Evolutionary conservation across 139 green algal genomes (phyloP), one percentile per base, ranked within the genome.

Genomic region (Chlorella sp.): DNA sequence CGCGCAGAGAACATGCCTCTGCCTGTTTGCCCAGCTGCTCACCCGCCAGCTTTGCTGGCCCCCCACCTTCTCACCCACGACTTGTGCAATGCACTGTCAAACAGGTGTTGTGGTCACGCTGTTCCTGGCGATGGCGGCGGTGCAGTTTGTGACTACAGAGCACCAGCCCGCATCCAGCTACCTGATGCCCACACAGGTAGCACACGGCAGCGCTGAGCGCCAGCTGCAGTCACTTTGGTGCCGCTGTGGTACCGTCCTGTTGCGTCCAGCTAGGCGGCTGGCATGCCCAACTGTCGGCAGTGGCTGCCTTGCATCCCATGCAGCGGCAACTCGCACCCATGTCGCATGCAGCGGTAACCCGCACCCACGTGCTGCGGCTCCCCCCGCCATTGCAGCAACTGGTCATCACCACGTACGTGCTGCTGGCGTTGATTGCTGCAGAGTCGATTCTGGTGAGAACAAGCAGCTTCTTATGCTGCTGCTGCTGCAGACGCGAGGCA

Each of bases 121-220:
- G 28, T 78, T 78, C 44, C 72, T 78, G 5, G 72, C 70, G 24
- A 76, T 76, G 72, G 72, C 79, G 32, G 79, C 79, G 6, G 68
- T 84, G 7, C 79, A 76, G 79, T 84, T 84, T 84, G 79, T 84
- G 32, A 76, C 77, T 22, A 36, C 44, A 14, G 64, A 76, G 32
- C 51, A 76, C 79, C 79, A 84, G 79, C 79, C 79, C 20, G 64
- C 65, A 46, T 68, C 43, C 43, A 54, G n/a, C 40, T 84, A 84
- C 44, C 24, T 76, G 26, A 46, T 84, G n/a, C 79, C 79, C 44
- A 84, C 79, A 11, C 79, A 84, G 79, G 43, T 68, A 43, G 36
- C 51, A 34, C n/a, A n/a, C n/a, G n/a, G n/a, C n/a, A n/a, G n/a
- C n/a, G n/a, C n/a, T n/a, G n/a, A n/a, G n/a, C n/a, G n/a, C n/a